These are phyloP conservation scores for Apiospora malaysiana DNA, from an alignment of 2,329 filamentous ascomycete genomes.

Conservation along the genomic window DNA sequence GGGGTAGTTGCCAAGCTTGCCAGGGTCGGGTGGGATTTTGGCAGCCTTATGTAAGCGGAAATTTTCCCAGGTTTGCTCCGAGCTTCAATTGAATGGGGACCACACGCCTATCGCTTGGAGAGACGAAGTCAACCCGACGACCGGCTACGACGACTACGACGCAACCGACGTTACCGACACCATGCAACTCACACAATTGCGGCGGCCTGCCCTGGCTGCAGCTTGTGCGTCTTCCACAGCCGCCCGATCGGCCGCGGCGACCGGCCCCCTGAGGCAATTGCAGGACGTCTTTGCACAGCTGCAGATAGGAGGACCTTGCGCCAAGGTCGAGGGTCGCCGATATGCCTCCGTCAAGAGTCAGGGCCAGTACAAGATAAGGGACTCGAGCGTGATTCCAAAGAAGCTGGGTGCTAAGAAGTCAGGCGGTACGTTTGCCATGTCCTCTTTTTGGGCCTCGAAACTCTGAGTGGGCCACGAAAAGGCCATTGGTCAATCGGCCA, in stretches of 20 bases:
- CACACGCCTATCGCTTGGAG: background rate
- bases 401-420: slow-evolving; percentile 94
- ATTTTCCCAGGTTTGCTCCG: slow-evolving; percentile 25
- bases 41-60: slow-evolving; percentile 27
- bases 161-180: slow-evolving; percentile 6
- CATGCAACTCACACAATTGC: slow-evolving; percentile 52
- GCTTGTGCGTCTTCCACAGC: slow-evolving; percentile 33
- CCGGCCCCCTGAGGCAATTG: slow-evolving; percentile 34
- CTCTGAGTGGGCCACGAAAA: background rate
- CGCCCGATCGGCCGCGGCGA: slow-evolving; percentile 24
- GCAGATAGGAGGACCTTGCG: slow-evolving; percentile 41
- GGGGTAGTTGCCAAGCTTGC: background rate
- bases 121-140: slow-evolving; percentile 6
- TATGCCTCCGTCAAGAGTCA: slow-evolving; percentile 67
- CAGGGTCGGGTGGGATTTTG: slow-evolving; percentile 20
- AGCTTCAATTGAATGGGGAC: slow-evolving; percentile 21
- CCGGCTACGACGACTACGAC: background rate
- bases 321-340: slow-evolving; percentile 55
- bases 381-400: slow-evolving; percentile 70
- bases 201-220: slow-evolving; percentile 49
- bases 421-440: slow-evolving; percentile 67
- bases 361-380: slow-evolving; percentile 70
- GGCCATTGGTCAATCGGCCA: background rate
- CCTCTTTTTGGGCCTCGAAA: background rate
- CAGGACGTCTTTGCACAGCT: slow-evolving; percentile 39